phyloP scores from a whole-genome alignment of 164 flowering plant genomes.

The Magnolia kwangsiensis region DNA sequence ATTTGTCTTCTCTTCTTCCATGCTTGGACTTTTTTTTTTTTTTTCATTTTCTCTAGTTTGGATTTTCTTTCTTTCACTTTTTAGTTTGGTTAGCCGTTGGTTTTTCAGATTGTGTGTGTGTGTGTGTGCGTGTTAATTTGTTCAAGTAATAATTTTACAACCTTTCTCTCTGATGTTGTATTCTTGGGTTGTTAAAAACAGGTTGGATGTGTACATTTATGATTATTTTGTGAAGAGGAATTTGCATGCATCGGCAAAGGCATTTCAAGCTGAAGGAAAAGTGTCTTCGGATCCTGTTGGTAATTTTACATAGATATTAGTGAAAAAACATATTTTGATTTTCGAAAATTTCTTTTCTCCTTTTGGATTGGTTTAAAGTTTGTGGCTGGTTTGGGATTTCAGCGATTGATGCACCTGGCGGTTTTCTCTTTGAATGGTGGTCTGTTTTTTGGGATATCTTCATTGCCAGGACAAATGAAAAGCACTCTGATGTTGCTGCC shows the following conservation, averaged over 20 bases:
- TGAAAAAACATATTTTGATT: neutral
- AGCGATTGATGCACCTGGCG: conserved; percentile 90
- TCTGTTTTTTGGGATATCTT: conserved; percentile 87
- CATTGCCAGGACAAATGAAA: conserved; percentile 68
- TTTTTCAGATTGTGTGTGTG: neutral
- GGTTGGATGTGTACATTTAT: conserved; percentile 79
- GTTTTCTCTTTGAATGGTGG: conserved; percentile 90
- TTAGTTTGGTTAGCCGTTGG: neutral
- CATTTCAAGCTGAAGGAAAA: conserved; percentile 74
- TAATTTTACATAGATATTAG: conserved; percentile 22
- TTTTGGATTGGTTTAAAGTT: neutral
- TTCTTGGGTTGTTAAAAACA: conserved; percentile 21
- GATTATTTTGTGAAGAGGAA: conserved; percentile 76
- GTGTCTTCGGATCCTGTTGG: conserved; percentile 75
- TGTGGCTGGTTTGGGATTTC: conserved; percentile 11
- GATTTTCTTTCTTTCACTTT: neutral
- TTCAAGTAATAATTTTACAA: neutral
- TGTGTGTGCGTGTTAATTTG: neutral
- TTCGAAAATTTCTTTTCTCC: neutral
- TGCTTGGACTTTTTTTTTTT: neutral
- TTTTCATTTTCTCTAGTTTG: neutral
- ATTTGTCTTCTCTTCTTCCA: neutral
- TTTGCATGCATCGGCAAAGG: conserved; percentile 56
- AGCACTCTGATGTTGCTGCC: conserved; percentile 66
- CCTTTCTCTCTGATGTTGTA: neutral